Conservation (phyloP, 148 eudicot genomes). For the Cornus suecica region DNA sequence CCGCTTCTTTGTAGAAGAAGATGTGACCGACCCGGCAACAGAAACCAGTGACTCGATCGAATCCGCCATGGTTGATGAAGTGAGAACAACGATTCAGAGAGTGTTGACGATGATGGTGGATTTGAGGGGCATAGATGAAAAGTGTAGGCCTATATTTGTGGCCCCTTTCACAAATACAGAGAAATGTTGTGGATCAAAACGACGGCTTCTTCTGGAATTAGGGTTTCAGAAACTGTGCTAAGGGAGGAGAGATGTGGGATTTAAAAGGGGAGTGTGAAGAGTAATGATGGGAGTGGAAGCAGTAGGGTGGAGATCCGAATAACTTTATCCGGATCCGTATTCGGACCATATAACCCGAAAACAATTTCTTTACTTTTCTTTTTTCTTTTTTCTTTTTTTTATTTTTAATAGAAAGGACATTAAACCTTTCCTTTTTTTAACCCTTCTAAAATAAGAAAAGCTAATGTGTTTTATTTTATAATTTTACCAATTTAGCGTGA, state of each 20-base stretch:
- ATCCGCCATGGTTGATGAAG: constrained; percentile 40
- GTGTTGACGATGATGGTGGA: neutral
- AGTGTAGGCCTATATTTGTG: neutral
- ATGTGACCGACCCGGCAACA: constrained; percentile 35
- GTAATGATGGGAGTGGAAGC: neutral
- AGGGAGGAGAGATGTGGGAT: neutral
- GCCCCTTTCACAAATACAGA: neutral
- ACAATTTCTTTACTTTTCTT: too few species aligned
- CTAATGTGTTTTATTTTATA: too few species aligned
- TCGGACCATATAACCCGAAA: too few species aligned
- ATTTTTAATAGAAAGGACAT: too few species aligned
- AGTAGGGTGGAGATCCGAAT: neutral
- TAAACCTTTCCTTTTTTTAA: too few species aligned
- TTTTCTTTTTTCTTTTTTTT: too few species aligned
- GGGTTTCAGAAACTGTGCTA: neutral
- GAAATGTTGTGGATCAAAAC: neutral
- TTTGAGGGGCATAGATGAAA: neutral
- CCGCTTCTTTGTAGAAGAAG: constrained; percentile 50
- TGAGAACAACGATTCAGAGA: neutral
- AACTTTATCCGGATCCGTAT: neutral
- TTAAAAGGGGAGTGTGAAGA: neutral
- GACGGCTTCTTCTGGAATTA: neutral
- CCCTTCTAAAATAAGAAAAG: too few species aligned
- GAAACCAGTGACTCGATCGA: constrained; percentile 36
- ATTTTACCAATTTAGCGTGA: too few species aligned